A percentile compares a stretch with the other conserved stretches of the same genome.
Conservation (phyloP, 805 yeast genomes). For the Pichia cephalocereana region DNA sequence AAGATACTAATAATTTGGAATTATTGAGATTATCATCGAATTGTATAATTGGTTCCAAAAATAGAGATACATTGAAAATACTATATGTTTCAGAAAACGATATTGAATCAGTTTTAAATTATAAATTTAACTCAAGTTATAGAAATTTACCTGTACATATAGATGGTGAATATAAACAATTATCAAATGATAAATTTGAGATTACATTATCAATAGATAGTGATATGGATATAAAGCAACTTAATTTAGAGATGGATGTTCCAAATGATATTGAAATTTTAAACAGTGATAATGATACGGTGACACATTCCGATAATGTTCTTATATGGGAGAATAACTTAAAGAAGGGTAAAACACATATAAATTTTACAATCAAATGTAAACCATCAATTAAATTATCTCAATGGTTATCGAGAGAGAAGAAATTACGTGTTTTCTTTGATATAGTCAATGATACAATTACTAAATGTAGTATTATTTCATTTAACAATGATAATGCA, state of each 20-base stretch:
- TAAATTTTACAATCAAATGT: neutral
- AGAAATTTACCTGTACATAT: neutral
- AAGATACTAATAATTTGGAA: neutral
- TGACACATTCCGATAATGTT: neutral
- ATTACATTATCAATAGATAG: neutral
- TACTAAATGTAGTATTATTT: neutral
- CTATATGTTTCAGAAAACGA: neutral
- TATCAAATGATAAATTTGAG: conserved; percentile 1
- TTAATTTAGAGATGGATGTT: neutral
- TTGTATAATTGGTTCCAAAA: neutral
- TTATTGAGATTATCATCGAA: neutral
- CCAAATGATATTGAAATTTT: neutral
- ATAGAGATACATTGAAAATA: neutral
- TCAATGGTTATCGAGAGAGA: neutral
- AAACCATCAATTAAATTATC: neutral
- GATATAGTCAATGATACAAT: neutral
- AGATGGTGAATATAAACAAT: conserved; percentile 1
- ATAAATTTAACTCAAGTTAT: neutral
- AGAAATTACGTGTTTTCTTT: neutral
- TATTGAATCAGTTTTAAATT: neutral
- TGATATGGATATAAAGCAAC: neutral
- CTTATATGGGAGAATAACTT: neutral
- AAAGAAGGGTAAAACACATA: neutral
- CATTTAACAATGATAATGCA: neutral
- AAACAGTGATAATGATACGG: neutral